These are phyloP conservation scores for Boletellus sp. DNA, from an alignment of 1,284 basidiomycete species.

Conservation along the genomic window DNA sequence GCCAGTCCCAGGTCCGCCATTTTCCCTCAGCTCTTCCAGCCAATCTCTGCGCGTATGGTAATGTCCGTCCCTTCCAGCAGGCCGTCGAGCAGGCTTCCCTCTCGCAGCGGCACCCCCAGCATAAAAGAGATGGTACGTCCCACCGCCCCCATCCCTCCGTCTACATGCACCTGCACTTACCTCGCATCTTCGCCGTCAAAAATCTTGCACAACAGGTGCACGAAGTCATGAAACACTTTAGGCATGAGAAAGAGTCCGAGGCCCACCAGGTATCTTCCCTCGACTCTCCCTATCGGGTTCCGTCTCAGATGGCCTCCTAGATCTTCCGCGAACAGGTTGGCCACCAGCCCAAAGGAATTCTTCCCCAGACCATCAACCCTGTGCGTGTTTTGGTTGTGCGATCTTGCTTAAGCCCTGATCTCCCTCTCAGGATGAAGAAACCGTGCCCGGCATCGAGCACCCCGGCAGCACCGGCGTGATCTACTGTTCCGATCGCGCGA, in stretches of 20 bases:
- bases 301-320: slow-evolving; percentile 33
- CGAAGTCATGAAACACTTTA: slow-evolving; percentile 54
- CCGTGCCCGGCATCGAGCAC: slow-evolving; percentile 78
- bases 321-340: slow-evolving; percentile 71
- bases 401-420: background rate
- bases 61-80: slow-evolving; percentile 28
- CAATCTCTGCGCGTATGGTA: slow-evolving; percentile 8
- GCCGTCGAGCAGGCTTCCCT: slow-evolving; percentile 30
- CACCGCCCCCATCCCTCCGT: background rate
- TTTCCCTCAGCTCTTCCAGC: slow-evolving; percentile 10
- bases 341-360: slow-evolving; percentile 57
- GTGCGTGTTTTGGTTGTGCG: slow-evolving; percentile 36
- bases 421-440: slow-evolving; percentile 65
- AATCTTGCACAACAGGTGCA: slow-evolving; percentile 44
- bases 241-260: slow-evolving; percentile 77
- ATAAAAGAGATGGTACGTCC: slow-evolving; percentile 38
- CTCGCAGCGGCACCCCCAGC: slow-evolving; percentile 36
- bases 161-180: slow-evolving; percentile 34
- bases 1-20: slow-evolving; percentile 4
- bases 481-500: slow-evolving; percentile 85
- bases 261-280: slow-evolving; percentile 64
- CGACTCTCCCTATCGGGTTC: background rate
- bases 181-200: slow-evolving; percentile 18
- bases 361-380: slow-evolving; percentile 69
- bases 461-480: slow-evolving; percentile 78